phyloP scores from a whole-genome alignment of 2,329 filamentous ascomycete genomes.

The Cladosporium colombiae region DNA sequence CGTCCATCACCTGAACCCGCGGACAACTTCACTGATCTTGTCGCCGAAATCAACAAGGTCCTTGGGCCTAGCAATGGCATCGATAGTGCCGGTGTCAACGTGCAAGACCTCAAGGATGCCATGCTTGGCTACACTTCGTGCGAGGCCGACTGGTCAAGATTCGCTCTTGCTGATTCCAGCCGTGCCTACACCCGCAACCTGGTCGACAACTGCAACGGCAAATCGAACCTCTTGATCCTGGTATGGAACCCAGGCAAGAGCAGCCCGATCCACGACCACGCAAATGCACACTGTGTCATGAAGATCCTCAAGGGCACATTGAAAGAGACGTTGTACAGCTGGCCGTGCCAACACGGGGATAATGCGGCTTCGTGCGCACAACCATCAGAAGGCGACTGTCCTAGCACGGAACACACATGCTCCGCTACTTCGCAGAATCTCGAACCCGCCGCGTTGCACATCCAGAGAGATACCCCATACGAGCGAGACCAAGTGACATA shows the following conservation, averaged over 20 bases:
- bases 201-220: constrained; percentile 85
- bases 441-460: constrained; percentile 50
- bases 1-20: constrained; percentile 14
- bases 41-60: constrained; percentile 69
- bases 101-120: constrained; percentile 66
- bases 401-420: constrained; percentile 34
- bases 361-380: constrained; percentile 31
- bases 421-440: constrained; percentile 39
- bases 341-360: constrained; percentile 55
- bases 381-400: constrained; percentile 30
- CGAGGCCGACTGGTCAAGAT: constrained; percentile 70
- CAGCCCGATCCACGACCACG: constrained; percentile 79
- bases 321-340: constrained; percentile 78
- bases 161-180: constrained; percentile 70
- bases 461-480: constrained; percentile 69
- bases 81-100: constrained; percentile 78
- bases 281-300: constrained; percentile 88
- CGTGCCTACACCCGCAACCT: constrained; percentile 83
- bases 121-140: constrained; percentile 75
- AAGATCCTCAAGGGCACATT: constrained; percentile 77
- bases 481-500: constrained; percentile 76
- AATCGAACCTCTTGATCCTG: constrained; percentile 76
- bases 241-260: constrained; percentile 86
- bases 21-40: constrained; percentile 65
- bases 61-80: constrained; percentile 80